These are phyloP conservation scores for Turnera subulata DNA, from an alignment of 345 rosid genomes.

Conservation along the genomic window DNA sequence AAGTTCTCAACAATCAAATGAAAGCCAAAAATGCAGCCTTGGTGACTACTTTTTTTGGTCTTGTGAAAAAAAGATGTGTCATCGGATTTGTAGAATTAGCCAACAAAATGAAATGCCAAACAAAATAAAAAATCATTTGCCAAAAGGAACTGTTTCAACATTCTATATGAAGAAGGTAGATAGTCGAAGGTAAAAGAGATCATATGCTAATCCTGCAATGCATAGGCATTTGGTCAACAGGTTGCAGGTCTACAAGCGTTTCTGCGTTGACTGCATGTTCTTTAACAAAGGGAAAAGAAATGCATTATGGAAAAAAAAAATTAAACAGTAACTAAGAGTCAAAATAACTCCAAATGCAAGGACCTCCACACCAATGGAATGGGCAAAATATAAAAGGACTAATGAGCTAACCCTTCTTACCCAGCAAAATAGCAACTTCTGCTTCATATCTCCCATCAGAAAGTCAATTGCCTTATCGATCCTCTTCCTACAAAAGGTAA, in stretches of 20 bases:
- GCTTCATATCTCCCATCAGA: slow-evolving; percentile 75
- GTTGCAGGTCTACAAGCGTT: background rate
- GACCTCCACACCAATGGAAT: background rate
- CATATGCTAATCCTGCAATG: background rate
- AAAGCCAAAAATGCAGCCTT: no score
- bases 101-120: no score
- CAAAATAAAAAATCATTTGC: no score
- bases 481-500: slow-evolving; percentile 44
- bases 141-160: no score
- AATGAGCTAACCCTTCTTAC: slow-evolving; percentile 29
- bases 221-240: background rate
- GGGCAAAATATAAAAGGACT: background rate
- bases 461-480: slow-evolving; percentile 49
- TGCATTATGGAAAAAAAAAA: background rate
- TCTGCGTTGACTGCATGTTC: no score
- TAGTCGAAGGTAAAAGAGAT: background rate
- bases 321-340: no score
- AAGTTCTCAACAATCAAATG: no score
- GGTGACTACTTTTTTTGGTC: no score
- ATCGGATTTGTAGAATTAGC: no score
- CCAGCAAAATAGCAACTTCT: slow-evolving; percentile 78
- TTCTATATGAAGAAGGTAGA: no score
- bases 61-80: no score
- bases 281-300: no score
- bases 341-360: background rate